phyloP scores from a whole-genome alignment of 106 monocot species.

The Allium sativum region DNA sequence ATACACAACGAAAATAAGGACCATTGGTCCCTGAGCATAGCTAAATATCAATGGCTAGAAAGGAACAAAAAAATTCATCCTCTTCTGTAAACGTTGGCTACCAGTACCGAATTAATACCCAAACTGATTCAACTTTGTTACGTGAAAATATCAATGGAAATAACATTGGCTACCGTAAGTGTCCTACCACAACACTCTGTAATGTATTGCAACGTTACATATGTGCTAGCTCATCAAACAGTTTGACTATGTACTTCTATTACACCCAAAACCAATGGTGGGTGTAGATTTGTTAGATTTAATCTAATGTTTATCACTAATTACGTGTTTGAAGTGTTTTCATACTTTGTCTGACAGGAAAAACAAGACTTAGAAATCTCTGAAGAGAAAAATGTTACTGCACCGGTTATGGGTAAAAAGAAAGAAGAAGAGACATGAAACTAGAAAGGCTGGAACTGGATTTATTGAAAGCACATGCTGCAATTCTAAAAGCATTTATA shows the following conservation, averaged over 20 bases:
- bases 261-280: not conserved
- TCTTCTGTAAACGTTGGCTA: no score
- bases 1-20: no score
- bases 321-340: not conserved
- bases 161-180: no score
- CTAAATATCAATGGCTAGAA: no score
- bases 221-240: not conserved
- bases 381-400: not conserved
- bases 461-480: slow-evolving; percentile 28
- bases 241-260: not conserved
- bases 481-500: slow-evolving; percentile 22
- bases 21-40: no score
- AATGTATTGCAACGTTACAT: not conserved
- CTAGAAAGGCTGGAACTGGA: slow-evolving; percentile 31
- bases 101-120: no score
- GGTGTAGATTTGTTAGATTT: not conserved
- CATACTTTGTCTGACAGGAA: slow-evolving; percentile 2
- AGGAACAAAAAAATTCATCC: no score
- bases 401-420: not conserved
- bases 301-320: not conserved
- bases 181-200: no score
- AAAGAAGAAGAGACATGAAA: slow-evolving; percentile 15
- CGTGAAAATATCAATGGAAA: no score
- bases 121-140: no score
- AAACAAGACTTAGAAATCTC: not conserved